These are phyloP conservation scores for Mucor velutinosus DNA, from an alignment of 371 early-diverging fungal genomes.

Conservation along the genomic window DNA sequence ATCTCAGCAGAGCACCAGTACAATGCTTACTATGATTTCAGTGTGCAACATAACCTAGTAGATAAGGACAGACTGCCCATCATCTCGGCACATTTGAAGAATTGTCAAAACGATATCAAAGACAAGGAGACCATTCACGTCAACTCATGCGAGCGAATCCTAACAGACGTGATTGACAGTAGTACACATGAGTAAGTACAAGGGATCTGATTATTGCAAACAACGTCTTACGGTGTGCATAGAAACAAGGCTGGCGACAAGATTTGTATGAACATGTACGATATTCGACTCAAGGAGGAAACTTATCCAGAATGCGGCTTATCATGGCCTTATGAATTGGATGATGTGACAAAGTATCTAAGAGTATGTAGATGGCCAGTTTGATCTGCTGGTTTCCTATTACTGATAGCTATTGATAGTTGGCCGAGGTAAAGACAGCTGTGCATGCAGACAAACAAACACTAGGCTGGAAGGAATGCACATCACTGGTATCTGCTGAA, in stretches of 20 bases:
- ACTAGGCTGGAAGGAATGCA: conserved; percentile 72
- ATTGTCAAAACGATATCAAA: conserved; percentile 30
- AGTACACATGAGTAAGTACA: conserved; percentile 35
- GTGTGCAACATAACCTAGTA: conserved; percentile 44
- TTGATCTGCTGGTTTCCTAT: background rate
- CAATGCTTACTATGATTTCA: conserved; percentile 55
- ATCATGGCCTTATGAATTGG: conserved; percentile 75
- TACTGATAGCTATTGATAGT: conserved; percentile 30
- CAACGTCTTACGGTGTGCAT: background rate
- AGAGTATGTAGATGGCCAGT: conserved; percentile 34
- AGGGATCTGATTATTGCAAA: background rate
- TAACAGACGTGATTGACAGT: conserved; percentile 33
- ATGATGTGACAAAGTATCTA: conserved; percentile 63
- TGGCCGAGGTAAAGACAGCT: conserved; percentile 54
- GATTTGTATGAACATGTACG: conserved; percentile 81
- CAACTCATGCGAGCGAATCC: conserved; percentile 32
- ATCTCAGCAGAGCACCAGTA: conserved; percentile 79
- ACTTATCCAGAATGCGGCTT: conserved; percentile 69
- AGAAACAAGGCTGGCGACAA: conserved; percentile 22
- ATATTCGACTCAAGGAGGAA: conserved; percentile 71
- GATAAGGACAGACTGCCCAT: conserved; percentile 23
- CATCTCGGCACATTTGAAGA: conserved; percentile 18
- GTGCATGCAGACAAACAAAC: conserved; percentile 59
- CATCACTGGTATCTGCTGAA: conserved; percentile 43
- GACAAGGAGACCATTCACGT: conserved; percentile 25